A percentile compares a stretch with the other conserved stretches of the same genome.
phyloP scores from a whole-genome alignment of 208 protist species.

The Leptomonas seymouri region DNA sequence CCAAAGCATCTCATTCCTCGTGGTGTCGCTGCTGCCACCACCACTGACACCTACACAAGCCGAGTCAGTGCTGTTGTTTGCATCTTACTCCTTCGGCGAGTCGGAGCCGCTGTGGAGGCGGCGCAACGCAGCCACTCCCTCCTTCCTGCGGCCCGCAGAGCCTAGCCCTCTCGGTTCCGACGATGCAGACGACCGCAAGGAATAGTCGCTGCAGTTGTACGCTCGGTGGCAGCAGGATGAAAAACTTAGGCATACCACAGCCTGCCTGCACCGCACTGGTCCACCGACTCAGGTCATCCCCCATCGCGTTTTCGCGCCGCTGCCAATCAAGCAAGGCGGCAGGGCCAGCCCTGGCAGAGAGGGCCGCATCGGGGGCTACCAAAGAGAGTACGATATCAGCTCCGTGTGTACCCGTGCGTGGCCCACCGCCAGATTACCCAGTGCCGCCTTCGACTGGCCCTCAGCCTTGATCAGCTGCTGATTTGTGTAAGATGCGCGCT shows the following conservation, averaged over 20 bases:
- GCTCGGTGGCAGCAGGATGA: conserved; percentile 17
- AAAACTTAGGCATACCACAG: conserved; percentile 19
- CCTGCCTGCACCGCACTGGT: conserved; percentile 13
- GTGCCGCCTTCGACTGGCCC: conserved; percentile 20
- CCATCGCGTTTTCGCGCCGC: conserved; percentile 15
- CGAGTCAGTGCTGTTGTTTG: no score
- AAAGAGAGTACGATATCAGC: conserved; percentile 2
- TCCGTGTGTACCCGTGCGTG: conserved; percentile 9
- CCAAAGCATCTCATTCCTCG: background rate
- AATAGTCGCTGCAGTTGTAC: background rate
- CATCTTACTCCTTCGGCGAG: no score
- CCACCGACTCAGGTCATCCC: conserved; percentile 14
- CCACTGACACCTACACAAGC: conserved; percentile 3
- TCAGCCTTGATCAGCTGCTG: conserved; percentile 20
- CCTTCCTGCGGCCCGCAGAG: conserved; percentile 19
- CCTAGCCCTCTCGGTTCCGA: background rate
- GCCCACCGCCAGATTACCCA: conserved; percentile 10
- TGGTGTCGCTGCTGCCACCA: background rate
- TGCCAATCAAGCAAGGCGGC: background rate
- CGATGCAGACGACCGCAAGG: background rate
- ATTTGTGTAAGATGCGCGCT: background rate
- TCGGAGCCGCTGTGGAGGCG: conserved; percentile 7
- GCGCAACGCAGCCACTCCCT: conserved; percentile 15
- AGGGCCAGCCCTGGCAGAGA: background rate
- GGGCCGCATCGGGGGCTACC: background rate